Evolutionary conservation across 441 rosid species (phyloP), one percentile per base, ranked within the genome.

Genomic region (Populus trichocarpa): DNA sequence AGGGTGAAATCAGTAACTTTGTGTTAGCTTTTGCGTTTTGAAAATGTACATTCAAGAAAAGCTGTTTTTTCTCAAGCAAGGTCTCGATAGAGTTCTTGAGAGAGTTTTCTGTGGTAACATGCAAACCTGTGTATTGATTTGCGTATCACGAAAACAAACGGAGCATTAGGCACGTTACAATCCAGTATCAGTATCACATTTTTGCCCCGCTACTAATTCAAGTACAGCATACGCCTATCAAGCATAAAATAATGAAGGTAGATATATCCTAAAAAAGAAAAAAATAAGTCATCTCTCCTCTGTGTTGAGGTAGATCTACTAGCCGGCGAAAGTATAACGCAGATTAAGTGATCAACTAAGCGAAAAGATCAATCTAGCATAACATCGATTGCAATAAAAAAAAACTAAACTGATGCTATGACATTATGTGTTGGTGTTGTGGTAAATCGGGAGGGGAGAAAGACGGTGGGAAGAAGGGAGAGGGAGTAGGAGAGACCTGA

Each of bases 401-500:
- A 13, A 4, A 46, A 46, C 18, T 12, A 46, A 13, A 46, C 57
- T 46, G 57, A 12, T 13, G 11, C 20, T 46, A 46, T 14, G 18
- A 18, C n/a, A 18, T 5, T 6, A 18, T 6, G 61, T 53, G 61
- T 7, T 53, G 61, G n/a, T 53, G 61, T 53, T 18, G 61, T 53
- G 8, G 8, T 53, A 18, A 18, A 73, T 25, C 26, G 64, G 70
- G 33, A 5, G 5, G 59, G 30, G 7, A 35, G 42, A 77, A 16
- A 61, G 71, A 4, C 9, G 11, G 28, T 26, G 46, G 33, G 22
- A 40, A 6, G 28, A 59, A n/a, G 11, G 8, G 71, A 65, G 69
- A 72, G 38, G 59, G 40, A 70, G 68, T 30, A 61, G 46, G 36
- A 25, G 28, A 77, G 66, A 92, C 98, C 98, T 94, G 93, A 33